Conservation (phyloP, 2,329 filamentous ascomycete genomes). For the Ophiobolus disseminans region DNA sequence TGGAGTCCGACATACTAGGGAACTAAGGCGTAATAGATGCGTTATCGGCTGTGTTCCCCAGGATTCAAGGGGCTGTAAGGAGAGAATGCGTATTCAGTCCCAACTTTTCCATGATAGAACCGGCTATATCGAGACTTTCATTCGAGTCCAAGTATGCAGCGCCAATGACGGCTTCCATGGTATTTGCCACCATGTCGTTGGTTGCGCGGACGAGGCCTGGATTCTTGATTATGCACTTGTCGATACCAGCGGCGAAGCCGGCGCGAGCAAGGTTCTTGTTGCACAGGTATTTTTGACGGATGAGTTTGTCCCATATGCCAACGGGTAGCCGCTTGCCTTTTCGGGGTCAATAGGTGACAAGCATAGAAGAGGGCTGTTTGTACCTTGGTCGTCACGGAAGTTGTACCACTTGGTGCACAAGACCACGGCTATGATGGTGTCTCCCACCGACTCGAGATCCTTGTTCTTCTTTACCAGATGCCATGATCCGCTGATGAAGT, state of each 20-base stretch:
- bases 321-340: background rate
- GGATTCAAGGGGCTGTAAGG: no score
- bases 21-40: no score
- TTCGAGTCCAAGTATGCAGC: conserved; percentile 41
- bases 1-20: no score
- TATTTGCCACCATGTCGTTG: conserved; percentile 32
- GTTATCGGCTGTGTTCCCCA: no score
- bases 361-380: no score
- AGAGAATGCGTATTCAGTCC: conserved; percentile 12
- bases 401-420: conserved; percentile 19
- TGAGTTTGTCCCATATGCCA: conserved; percentile 8
- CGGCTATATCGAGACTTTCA: conserved; percentile 7
- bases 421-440: conserved; percentile 8
- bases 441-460: conserved; percentile 16
- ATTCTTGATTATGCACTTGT: conserved; percentile 9
- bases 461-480: conserved; percentile 12
- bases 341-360: no score
- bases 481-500: background rate
- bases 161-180: conserved; percentile 46
- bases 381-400: conserved; percentile 9
- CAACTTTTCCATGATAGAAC: conserved; percentile 10
- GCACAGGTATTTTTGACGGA: conserved; percentile 5
- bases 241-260: conserved; percentile 2
- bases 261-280: conserved; percentile 7
- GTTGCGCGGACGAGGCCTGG: conserved; percentile 5